phyloP scores from a whole-genome alignment of 1,139 yeast species.

The Blastobotrys indianensis region DNA sequence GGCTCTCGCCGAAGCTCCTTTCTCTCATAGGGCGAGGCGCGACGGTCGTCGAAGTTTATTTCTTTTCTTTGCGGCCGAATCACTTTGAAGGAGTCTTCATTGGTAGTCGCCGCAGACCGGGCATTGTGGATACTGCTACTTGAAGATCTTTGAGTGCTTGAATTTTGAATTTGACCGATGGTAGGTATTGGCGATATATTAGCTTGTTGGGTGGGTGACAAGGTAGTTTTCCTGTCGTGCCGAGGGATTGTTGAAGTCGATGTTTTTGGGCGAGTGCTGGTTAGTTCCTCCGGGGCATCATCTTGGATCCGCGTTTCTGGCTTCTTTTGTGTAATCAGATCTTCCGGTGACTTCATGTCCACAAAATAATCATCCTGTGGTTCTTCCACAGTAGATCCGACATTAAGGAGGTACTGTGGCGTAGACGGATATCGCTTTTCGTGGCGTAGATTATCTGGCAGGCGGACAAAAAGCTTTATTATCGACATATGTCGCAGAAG shows the following conservation, averaged over 20 bases:
- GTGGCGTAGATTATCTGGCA: slow-evolving; percentile 7
- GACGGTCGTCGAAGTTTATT: slow-evolving; percentile 74
- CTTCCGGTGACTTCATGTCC: background rate
- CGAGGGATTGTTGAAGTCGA: too few relatives aligned
- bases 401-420: slow-evolving; percentile 28
- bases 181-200: background rate
- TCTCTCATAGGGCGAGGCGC: slow-evolving; percentile 64
- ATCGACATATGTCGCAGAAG: slow-evolving; percentile 18
- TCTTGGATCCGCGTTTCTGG: too few relatives aligned
- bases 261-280: too few relatives aligned
- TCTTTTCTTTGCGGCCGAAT: slow-evolving; percentile 60
- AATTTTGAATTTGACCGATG: background rate
- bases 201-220: background rate
- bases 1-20: slow-evolving; percentile 11
- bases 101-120: slow-evolving; percentile 1
- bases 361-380: background rate
- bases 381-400: background rate
- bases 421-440: slow-evolving; percentile 24
- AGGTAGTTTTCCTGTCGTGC: too few relatives aligned
- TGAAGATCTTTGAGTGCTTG: background rate
- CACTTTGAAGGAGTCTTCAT: slow-evolving; percentile 52
- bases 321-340: too few relatives aligned
- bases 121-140: background rate
- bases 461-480: slow-evolving; percentile 25
- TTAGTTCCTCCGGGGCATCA: too few relatives aligned